Percentiles rank a stretch among this genome's conserved stretches.
These are phyloP conservation scores for Stygiomarasmius scandens DNA, from an alignment of 1,284 basidiomycete species.

Conservation along the genomic window DNA sequence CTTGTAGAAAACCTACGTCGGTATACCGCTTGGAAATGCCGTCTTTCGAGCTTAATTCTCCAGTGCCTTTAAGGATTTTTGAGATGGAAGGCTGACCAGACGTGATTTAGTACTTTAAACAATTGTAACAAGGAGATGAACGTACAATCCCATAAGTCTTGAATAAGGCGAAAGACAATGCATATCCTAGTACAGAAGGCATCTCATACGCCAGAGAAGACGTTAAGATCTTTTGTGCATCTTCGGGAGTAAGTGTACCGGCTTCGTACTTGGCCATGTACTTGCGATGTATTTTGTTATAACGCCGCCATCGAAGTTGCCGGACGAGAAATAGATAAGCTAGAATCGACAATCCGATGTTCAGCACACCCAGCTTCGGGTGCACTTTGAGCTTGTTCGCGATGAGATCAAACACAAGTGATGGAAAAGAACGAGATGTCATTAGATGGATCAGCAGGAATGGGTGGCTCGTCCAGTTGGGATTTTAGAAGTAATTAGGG, in stretches of 20 bases:
- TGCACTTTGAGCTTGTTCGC: no score
- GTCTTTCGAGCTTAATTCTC: slow-evolving; percentile 36
- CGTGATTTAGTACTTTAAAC: no score
- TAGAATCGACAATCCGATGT: no score
- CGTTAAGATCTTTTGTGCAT: slow-evolving; percentile 45
- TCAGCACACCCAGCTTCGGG: no score
- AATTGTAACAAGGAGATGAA: slow-evolving; percentile 13
- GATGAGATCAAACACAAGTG: no score
- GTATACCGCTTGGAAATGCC: slow-evolving; percentile 43
- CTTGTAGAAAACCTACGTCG: slow-evolving; percentile 38
- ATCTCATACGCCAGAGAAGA: slow-evolving; percentile 41
- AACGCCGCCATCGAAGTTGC: no score
- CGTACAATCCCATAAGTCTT: slow-evolving; percentile 52
- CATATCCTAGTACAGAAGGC: slow-evolving; percentile 39
- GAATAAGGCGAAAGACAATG: slow-evolving; percentile 48
- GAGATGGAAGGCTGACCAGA: slow-evolving; percentile 49
- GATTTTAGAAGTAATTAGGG: no score
- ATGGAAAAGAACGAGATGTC: no score
- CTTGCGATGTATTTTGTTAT: no score
- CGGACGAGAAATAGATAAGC: no score
- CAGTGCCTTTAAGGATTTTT: slow-evolving; percentile 39
- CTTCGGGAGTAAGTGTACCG: slow-evolving; percentile 39
- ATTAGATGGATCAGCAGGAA: no score
- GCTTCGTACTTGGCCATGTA: slow-evolving; percentile 28
- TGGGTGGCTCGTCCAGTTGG: no score